Percentiles rank a stretch among this genome's conserved stretches.
phyloP scores from a whole-genome alignment of 305 asterid genomes.

The Fraxinus latifolia region DNA sequence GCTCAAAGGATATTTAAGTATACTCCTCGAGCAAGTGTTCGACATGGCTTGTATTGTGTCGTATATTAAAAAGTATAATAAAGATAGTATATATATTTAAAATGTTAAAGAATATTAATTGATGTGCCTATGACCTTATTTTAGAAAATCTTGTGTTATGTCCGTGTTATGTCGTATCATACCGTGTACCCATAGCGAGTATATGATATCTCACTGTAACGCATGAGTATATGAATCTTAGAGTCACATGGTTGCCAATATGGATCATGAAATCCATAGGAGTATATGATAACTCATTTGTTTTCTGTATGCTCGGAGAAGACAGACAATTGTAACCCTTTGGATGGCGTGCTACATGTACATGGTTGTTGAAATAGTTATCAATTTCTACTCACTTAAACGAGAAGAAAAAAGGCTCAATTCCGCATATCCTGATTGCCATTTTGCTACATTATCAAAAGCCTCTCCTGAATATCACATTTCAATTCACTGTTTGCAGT shows the following conservation, averaged over 20 bases:
- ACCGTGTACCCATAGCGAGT: too few species aligned
- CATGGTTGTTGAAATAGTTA: neutral
- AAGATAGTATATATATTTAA: too few species aligned
- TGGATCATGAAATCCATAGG: neutral
- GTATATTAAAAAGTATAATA: too few species aligned
- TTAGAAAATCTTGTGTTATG: neutral
- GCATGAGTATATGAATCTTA: neutral
- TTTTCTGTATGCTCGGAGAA: neutral
- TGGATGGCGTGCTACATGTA: neutral
- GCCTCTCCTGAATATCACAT: neutral
- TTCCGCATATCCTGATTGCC: neutral
- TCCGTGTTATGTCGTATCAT: neutral
- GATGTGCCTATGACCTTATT: neutral
- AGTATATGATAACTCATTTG: neutral
- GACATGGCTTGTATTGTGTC: neutral
- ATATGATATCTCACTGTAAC: neutral
- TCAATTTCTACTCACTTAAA: neutral
- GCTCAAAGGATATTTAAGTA: neutral
- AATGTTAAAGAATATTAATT: too few species aligned
- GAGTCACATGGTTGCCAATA: neutral
- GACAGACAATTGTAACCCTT: neutral
- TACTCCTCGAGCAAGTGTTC: neutral
- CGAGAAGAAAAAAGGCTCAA: neutral
- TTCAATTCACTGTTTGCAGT: neutral
- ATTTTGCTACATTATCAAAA: neutral